Conservation (phyloP, 2,329 filamentous ascomycete species). For the Chaetoscypha palmicola region DNA sequence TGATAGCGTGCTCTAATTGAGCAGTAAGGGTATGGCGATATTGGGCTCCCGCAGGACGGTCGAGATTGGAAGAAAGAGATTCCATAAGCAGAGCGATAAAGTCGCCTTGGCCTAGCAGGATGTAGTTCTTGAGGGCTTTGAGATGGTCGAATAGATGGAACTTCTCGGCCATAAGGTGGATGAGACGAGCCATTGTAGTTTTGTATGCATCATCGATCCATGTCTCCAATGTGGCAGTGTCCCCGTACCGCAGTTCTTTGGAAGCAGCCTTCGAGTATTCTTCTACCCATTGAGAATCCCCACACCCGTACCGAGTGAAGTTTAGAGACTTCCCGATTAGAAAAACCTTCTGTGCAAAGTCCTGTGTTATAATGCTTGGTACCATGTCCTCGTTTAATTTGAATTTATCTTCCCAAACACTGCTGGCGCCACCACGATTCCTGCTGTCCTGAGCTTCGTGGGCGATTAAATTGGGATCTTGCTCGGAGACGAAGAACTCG, state of each 20-base stretch:
- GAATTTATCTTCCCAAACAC: constrained; percentile 98
- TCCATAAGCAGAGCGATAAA: constrained; percentile 98
- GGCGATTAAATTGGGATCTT: constrained; percentile 46
- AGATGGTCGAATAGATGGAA: constrained; percentile 94
- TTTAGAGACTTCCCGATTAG: constrained; percentile 96
- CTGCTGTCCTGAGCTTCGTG: constrained; percentile 40
- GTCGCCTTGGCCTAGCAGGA: constrained; percentile 90
- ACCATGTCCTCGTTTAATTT: constrained; percentile 79
- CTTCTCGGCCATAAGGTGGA: constrained; percentile 88
- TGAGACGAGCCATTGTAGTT: constrained; percentile 91
- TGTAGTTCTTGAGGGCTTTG: constrained; percentile 85
- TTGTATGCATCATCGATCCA: constrained; percentile 98
- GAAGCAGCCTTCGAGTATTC: constrained; percentile 89
- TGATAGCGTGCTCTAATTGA: constrained; percentile 95
- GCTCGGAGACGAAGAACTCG: constrained; percentile 92
- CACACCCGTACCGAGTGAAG: constrained; percentile 93
- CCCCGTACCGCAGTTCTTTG: constrained; percentile 85
- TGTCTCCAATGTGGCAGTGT: constrained; percentile 81
- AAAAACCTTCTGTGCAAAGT: constrained; percentile 95
- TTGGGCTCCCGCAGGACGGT: constrained; percentile 91
- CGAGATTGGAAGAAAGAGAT: constrained; percentile 83
- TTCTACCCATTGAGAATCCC: constrained; percentile 91
- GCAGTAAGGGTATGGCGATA: constrained; percentile 95
- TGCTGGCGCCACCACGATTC: constrained; percentile 61
- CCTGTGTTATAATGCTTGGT: constrained; percentile 84